Evolutionary conservation across 2,329 filamentous ascomycete species (phyloP), one percentile per base, ranked within the genome.

Genomic region (Cyphellophora attinorum): DNA sequence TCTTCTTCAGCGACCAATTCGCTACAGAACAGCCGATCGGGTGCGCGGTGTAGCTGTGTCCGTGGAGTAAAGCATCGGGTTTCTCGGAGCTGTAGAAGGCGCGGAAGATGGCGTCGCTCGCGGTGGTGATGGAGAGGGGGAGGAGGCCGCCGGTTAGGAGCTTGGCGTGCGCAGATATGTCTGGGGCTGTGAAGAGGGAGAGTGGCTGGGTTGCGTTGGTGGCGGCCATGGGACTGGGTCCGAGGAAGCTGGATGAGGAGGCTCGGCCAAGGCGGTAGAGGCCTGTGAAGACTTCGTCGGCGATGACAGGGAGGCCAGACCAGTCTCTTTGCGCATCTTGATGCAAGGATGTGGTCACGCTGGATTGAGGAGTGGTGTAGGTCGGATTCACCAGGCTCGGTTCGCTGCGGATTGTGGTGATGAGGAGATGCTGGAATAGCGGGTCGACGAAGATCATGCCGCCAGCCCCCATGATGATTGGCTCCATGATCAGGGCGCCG

Each of bases 231-330:
- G 11, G 6, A 33, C 42, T 37, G 12, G 29, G 30, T 13, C 38
- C 33, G 3, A 93, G 69, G 55, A 89, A 82, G 0, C 77, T 78
- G 0, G 81, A 74, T 0, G 83, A 69, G 1, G 73, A 77, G 51
- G 79, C 76, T 25, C 77, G 73, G 2, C 85, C 85, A 0, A 93
- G 74, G 10, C 85, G 81, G 54, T 88, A 88, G 4, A 93, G 64
- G 2, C 85, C 85, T 0, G 84, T 89, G 58, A 93, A 93, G 21
- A 93, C 85, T 53, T 93, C 85, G 52, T 93, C 85, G 45, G 85
- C 85, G 46, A 93, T 67, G 25, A 93, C 62, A 0, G 85, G 85
- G 3, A 93, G 69, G 2, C 85, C 83, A 2, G 67, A 66, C 85
- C 85, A 93, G 11, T 43, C 38, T n/a, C n/a, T n/a, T n/a, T n/a